A percentile compares a stretch with the other conserved stretches of the same genome.
Conservation (phyloP, 192 early-diverging fungal genomes). For the Lunasporangiospora selenospora region DNA sequence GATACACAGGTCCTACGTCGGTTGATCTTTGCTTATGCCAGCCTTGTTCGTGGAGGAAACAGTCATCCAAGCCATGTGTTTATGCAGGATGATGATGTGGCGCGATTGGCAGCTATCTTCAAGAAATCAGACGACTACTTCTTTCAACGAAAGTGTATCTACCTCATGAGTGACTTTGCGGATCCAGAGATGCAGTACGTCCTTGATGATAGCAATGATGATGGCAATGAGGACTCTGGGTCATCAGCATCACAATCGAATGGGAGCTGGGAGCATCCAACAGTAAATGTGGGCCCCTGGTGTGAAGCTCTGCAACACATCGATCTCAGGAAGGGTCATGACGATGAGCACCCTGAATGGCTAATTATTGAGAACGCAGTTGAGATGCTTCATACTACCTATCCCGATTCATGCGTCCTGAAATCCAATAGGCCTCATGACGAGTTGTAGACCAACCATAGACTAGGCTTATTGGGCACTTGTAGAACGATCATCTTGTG, state of each 20-base stretch:
- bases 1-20: slow-evolving; percentile 19
- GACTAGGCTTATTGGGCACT: too few species aligned
- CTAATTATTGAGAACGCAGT: slow-evolving; percentile 27
- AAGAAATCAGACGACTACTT: slow-evolving; percentile 2
- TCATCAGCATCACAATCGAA: too few species aligned
- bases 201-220: slow-evolving; percentile 1
- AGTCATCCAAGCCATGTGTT: neutral
- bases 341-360: slow-evolving; percentile 7
- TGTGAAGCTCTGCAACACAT: slow-evolving; percentile 31
- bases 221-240: neutral
- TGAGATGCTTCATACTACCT: slow-evolving; percentile 22
- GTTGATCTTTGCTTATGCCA: slow-evolving; percentile 29
- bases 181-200: slow-evolving; percentile 41
- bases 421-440: neutral
- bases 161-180: slow-evolving; percentile 34
- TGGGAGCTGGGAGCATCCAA: neutral
- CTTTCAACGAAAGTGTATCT: slow-evolving; percentile 25
- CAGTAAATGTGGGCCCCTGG: slow-evolving; percentile 34
- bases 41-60: slow-evolving; percentile 31
- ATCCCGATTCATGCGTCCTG: slow-evolving; percentile 32
- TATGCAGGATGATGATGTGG: slow-evolving; percentile 28
- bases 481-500: too few species aligned
- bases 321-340: neutral
- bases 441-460: slow-evolving; percentile 17
- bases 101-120: slow-evolving; percentile 15